Evolutionary conservation across 768 basidiomycete genomes (phyloP).

Genomic region (Heimioporus sp.): DNA sequence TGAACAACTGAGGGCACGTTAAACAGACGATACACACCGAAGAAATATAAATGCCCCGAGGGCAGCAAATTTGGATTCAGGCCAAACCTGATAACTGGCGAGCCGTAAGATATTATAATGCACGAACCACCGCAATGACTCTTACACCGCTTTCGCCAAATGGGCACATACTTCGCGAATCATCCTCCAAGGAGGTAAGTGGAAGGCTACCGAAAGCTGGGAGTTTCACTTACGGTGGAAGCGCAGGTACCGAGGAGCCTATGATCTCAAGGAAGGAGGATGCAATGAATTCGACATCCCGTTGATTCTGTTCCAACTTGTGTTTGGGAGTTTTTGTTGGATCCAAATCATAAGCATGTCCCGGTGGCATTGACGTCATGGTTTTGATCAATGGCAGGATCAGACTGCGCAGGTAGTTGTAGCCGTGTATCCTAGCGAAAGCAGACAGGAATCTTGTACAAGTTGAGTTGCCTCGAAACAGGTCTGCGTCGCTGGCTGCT

Average conservation of each 20-base stretch:
- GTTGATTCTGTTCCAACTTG: conserved; percentile 64
- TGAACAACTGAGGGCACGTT: conserved; percentile 1
- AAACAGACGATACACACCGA: conserved; percentile 42
- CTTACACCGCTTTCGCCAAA: conserved; percentile 76
- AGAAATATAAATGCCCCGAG: conserved; percentile 92
- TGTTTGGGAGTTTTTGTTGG: conserved; percentile 57
- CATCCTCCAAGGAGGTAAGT: conserved; percentile 49
- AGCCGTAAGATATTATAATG: conserved; percentile 12
- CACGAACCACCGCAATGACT: conserved; percentile 6
- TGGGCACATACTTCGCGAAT: conserved; percentile 86
- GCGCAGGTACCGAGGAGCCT: conserved; percentile 59
- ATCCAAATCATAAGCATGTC: conserved; percentile 77
- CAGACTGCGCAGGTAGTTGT: conserved; percentile 82
- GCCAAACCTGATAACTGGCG: conserved; percentile 63
- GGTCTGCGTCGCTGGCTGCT: conserved; percentile 72
- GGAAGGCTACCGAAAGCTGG: not conserved
- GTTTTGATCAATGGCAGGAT: conserved; percentile 74
- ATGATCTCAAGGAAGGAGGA: conserved; percentile 75
- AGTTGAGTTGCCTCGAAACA: conserved; percentile 87
- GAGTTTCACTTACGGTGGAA: conserved; percentile 64
- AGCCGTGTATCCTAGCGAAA: conserved; percentile 88
- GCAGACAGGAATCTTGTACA: conserved; percentile 84
- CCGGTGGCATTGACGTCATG: conserved; percentile 70
- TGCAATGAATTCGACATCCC: conserved; percentile 71
- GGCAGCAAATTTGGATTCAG: conserved; percentile 76